Evolutionary conservation across 768 basidiomycete species (phyloP).

Genomic region (Suillus clintonianus): DNA sequence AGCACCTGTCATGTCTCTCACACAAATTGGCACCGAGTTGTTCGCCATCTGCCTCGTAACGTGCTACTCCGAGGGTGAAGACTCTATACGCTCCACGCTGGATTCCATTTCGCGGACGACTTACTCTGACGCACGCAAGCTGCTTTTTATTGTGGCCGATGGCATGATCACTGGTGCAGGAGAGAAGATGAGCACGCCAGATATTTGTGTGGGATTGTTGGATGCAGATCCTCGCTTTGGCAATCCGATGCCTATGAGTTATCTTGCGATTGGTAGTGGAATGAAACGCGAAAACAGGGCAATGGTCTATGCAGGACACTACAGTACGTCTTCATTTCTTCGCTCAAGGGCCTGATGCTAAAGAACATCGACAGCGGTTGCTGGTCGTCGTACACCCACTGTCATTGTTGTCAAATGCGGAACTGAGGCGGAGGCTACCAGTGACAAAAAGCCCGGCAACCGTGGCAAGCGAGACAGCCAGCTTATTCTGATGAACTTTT

Average conservation of each 20-base stretch:
- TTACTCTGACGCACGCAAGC: slow-evolving; percentile 90
- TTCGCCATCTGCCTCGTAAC: slow-evolving; percentile 96
- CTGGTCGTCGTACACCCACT: slow-evolving; percentile 90
- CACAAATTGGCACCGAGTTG: slow-evolving; percentile 92
- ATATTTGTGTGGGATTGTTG: slow-evolving; percentile 89
- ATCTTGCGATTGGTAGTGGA: slow-evolving; percentile 87
- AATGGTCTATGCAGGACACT: slow-evolving; percentile 99
- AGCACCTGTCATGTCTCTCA: slow-evolving; percentile 64
- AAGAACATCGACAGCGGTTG: slow-evolving; percentile 51
- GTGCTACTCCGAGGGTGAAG: slow-evolving; percentile 97
- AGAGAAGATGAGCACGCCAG: slow-evolving; percentile 94
- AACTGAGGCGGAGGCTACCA: slow-evolving; percentile 76
- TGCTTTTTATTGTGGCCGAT: slow-evolving; percentile 93
- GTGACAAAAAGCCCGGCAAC: slow-evolving; percentile 95
- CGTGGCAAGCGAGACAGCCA: slow-evolving; percentile 98
- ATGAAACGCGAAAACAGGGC: slow-evolving; percentile 90
- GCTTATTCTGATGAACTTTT: slow-evolving; percentile 99
- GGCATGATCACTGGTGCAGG: slow-evolving; percentile 99
- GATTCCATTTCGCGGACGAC: slow-evolving; percentile 90
- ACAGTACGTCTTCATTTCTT: slow-evolving; percentile 61
- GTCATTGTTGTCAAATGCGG: slow-evolving; percentile 97
- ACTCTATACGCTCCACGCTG: slow-evolving; percentile 85
- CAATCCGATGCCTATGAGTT: slow-evolving; percentile 93
- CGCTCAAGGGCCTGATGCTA: not conserved
- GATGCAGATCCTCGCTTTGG: slow-evolving; percentile 96